A percentile compares a stretch with the other conserved stretches of the same genome.
Conservation (phyloP, 176 grass and related monocot species). For the Zoysia japonica region DNA sequence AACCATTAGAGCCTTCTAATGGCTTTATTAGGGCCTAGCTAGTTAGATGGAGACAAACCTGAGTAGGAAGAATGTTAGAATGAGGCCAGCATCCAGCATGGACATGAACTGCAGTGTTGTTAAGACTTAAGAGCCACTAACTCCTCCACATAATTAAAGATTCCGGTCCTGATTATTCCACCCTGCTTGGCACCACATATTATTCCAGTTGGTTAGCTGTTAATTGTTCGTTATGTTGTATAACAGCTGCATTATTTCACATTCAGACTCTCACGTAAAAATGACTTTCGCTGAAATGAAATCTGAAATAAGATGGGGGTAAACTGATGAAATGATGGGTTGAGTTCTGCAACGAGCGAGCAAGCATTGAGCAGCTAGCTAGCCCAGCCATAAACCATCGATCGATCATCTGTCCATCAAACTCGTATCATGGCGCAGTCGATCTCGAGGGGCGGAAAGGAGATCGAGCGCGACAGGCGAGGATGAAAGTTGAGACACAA, state of each 20-base stretch:
- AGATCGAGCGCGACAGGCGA: conserved; percentile 57
- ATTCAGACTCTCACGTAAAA: background rate
- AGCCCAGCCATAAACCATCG: background rate
- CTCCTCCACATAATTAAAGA: background rate
- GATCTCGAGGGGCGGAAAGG: conserved; percentile 62
- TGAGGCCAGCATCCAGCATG: conserved; percentile 2
- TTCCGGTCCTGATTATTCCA: background rate
- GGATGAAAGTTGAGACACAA: conserved; percentile 76
- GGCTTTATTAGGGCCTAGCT: conserved; percentile 30
- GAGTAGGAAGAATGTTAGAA: conserved; percentile 40
- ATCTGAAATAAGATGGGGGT: background rate
- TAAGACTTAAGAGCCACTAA: conserved; percentile 14
- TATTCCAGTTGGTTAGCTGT: no score
- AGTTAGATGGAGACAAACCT: conserved; percentile 35
- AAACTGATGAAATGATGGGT: conserved; percentile 14
- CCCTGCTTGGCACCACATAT: no score
- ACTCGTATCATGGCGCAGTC: conserved; percentile 51
- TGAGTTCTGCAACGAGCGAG: conserved; percentile 34
- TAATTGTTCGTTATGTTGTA: background rate
- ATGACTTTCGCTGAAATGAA: background rate
- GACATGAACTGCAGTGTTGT: background rate
- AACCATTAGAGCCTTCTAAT: conserved; percentile 56
- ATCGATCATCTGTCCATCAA: conserved; percentile 62
- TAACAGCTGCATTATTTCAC: background rate
- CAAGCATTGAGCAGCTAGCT: background rate